Evolutionary conservation across 2,329 filamentous ascomycete genomes (phyloP), one percentile per base, ranked within the genome.

Genomic region (Ophiosphaerella korrae): DNA sequence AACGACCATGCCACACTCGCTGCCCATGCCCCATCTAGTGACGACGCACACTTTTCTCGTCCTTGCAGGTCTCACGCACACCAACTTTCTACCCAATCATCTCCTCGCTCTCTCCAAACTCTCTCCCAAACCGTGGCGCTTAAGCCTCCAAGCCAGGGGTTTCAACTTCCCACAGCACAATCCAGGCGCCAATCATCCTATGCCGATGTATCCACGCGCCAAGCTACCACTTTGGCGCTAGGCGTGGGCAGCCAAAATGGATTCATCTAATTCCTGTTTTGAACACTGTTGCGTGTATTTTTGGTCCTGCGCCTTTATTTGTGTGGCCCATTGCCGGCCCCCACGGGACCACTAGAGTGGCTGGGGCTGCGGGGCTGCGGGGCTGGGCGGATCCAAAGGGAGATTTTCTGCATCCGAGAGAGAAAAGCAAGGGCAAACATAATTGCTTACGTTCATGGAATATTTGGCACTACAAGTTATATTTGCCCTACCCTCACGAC

Each of bases 21-120:
- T 49, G 55, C 53, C 52, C 57, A 57, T 29, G 26, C 56, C 60
- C 56, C 48, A 49, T 43, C 52, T 49, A 46, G 18, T 45, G 38
- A 42, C 14, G 18, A 18, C 23, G 31, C 24, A 9, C 18, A 7
- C 35, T 36, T 16, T 45, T 41, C 24, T 38, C 39, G 42, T 45
- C 13, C 33, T 14, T 35, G 33, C 33, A 16, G 13, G 13, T 35
- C 9, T 14, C 13, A 13, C 33, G 33, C 33, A 35, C 33, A n/a
- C 33, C 33, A 35, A 2, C 7, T 12, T 7, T 18, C 18, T 41
- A 36, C 16, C 53, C 53, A 57, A 58, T 52, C 4, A 44, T 21
- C 33, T 26, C 16, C 33, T 12, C 32, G 36, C 32, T 13, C 34
- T 38, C 13, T n/a, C 41, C 13, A 14, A 40, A 38, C 48, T 52